These are phyloP conservation scores for Sutorius australiensis DNA, from an alignment of 768 basidiomycete species.

Conservation along the genomic window DNA sequence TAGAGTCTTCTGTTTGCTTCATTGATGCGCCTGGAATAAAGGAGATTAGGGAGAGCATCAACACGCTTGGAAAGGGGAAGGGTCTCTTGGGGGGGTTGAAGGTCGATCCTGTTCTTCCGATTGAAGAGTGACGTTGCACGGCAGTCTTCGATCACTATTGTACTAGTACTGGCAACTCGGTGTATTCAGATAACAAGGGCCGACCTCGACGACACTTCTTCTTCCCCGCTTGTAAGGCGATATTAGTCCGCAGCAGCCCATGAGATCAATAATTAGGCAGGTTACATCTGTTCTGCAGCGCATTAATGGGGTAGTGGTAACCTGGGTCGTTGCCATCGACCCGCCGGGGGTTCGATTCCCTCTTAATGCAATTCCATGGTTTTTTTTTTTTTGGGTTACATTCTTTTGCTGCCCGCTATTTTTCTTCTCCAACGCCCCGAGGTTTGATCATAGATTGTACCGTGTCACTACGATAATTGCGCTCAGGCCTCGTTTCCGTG, in stretches of 20 bases:
- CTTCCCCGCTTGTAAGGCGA: no score
- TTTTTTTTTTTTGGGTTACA: neutral
- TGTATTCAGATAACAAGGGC: no score
- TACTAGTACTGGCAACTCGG: no score
- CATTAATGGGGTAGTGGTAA: constrained; percentile 67
- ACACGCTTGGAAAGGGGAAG: neutral
- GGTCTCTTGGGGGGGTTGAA: neutral
- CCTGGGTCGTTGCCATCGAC: constrained; percentile 72
- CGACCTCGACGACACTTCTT: no score
- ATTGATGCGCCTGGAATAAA: neutral
- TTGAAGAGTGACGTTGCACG: no score
- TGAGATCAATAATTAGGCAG: no score
- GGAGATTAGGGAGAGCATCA: neutral
- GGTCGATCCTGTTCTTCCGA: neutral
- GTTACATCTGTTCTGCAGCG: neutral
- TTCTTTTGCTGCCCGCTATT: neutral
- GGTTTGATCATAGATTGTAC: neutral
- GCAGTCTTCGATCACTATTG: no score
- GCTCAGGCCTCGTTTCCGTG: neutral
- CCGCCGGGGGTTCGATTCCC: constrained; percentile 86
- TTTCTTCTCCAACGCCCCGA: neutral
- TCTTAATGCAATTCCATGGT: constrained; percentile 17
- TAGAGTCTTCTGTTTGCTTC: neutral
- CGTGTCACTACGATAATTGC: neutral
- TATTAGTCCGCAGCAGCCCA: no score